A percentile compares a stretch with the other conserved stretches of the same genome.
Evolutionary conservation across 2,329 filamentous ascomycete genomes (phyloP).

Genomic region (Madurella mycetomatis): DNA sequence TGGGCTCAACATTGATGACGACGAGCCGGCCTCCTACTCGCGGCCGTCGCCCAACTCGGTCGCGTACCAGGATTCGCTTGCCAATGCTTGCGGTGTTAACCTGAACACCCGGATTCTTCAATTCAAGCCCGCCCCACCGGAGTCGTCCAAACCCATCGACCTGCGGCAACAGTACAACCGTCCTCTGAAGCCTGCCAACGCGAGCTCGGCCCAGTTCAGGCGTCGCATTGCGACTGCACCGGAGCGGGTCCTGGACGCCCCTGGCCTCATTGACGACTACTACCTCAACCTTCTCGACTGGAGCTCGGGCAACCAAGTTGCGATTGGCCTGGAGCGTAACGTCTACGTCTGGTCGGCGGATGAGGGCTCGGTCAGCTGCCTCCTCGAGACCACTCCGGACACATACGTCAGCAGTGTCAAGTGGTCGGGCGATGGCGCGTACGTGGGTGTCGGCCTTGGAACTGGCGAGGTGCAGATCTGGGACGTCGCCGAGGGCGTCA

Average conservation of each 20-base stretch:
- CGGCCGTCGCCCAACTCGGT: slow-evolving; percentile 82
- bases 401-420: slow-evolving; percentile 98
- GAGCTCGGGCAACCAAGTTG: slow-evolving; percentile 96
- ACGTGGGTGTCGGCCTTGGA: slow-evolving; percentile 90
- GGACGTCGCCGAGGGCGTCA: slow-evolving; percentile 91
- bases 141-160: slow-evolving; percentile 97
- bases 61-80: slow-evolving; percentile 88
- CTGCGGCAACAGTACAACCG: slow-evolving; percentile 97
- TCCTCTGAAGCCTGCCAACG: slow-evolving; percentile 73
- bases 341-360: slow-evolving; percentile 99
- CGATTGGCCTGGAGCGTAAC: slow-evolving; percentile 92
- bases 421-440: slow-evolving; percentile 96
- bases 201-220: slow-evolving; percentile 77
- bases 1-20: slow-evolving; percentile 69
- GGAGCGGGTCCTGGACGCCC: slow-evolving; percentile 92
- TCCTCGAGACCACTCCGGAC: slow-evolving; percentile 82
- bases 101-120: slow-evolving; percentile 93
- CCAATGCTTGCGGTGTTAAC: slow-evolving; percentile 85
- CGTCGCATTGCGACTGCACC: slow-evolving; percentile 91
- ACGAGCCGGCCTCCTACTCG: slow-evolving; percentile 62
- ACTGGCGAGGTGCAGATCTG: slow-evolving; percentile 98
- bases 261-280: slow-evolving; percentile 95
- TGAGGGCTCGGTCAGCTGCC: slow-evolving; percentile 79
- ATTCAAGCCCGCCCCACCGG: slow-evolving; percentile 96
- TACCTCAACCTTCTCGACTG: slow-evolving; percentile 98